phyloP scores from a whole-genome alignment of 345 rosid genomes.

The Hibiscus tridactylites region DNA sequence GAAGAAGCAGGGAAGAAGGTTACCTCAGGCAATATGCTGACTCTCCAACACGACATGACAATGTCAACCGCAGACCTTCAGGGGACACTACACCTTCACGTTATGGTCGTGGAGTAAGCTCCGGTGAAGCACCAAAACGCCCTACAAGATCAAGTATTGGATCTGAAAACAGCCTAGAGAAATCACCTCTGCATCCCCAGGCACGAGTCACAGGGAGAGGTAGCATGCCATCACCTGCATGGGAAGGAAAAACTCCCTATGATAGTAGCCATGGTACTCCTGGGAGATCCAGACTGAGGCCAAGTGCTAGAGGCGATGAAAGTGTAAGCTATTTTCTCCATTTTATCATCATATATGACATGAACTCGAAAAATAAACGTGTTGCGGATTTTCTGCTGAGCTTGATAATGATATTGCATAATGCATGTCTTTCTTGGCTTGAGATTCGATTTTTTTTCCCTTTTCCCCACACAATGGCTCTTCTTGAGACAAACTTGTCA shows the following conservation, averaged over 20 bases:
- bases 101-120: conserved; percentile 35
- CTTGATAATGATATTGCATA: not conserved
- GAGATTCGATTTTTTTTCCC: too few species aligned
- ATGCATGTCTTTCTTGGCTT: not conserved
- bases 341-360: not conserved
- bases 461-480: not conserved
- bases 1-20: conserved; percentile 34
- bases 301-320: conserved; percentile 57
- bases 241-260: conserved; percentile 51
- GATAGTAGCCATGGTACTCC: conserved; percentile 57
- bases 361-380: not conserved
- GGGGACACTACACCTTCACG: conserved; percentile 33
- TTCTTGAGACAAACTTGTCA: not conserved
- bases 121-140: conserved; percentile 37
- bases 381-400: not conserved
- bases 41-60: conserved; percentile 38
- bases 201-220: conserved; percentile 34
- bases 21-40: conserved; percentile 31
- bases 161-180: conserved; percentile 56
- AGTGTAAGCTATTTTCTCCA: conserved; percentile 35
- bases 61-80: conserved; percentile 22
- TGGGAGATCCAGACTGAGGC: conserved; percentile 45
- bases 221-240: conserved; percentile 34
- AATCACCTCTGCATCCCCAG: conserved; percentile 53
- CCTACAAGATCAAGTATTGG: conserved; percentile 30